Conservation (phyloP, 2,329 filamentous ascomycete species). For the Claviceps purpurea region DNA sequence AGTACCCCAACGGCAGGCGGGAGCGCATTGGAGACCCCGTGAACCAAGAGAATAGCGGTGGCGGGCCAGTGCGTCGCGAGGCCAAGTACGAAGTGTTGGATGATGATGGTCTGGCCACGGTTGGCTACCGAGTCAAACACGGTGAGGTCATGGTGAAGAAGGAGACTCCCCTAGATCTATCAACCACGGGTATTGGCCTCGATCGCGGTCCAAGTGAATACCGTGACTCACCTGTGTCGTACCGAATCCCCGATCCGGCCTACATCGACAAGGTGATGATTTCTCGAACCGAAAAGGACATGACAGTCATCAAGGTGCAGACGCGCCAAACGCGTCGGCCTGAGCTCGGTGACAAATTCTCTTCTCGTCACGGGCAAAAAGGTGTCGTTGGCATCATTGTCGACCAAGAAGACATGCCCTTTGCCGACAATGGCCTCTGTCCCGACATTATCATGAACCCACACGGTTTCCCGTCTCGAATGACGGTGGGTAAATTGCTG, state of each 20-base stretch:
- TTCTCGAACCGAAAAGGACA: slow-evolving; percentile 76
- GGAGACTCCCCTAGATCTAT: slow-evolving; percentile 66
- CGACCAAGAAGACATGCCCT: slow-evolving; percentile 93
- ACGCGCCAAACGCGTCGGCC: slow-evolving; percentile 91
- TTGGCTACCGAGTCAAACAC: slow-evolving; percentile 63
- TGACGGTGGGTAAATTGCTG: slow-evolving; percentile 97
- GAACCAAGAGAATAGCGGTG: slow-evolving; percentile 37
- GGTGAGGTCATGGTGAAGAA: slow-evolving; percentile 90
- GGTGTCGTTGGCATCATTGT: slow-evolving; percentile 95
- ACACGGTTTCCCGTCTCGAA: slow-evolving; percentile 97
- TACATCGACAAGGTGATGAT: slow-evolving; percentile 97
- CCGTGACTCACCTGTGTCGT: slow-evolving; percentile 57
- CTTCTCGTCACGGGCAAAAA: slow-evolving; percentile 94
- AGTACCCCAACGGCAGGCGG: slow-evolving; percentile 68
- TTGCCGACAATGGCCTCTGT: slow-evolving; percentile 78
- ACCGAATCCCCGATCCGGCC: slow-evolving; percentile 69
- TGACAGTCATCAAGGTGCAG: slow-evolving; percentile 80
- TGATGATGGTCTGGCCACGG: slow-evolving; percentile 74
- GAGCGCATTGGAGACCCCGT: slow-evolving; percentile 50
- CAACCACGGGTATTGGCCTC: slow-evolving; percentile 55
- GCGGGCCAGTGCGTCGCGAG: slow-evolving; percentile 47
- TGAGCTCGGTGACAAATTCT: slow-evolving; percentile 97
- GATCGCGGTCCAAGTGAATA: slow-evolving; percentile 51
- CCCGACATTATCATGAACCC: slow-evolving; percentile 99
- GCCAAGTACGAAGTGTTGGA: slow-evolving; percentile 64